Evolutionary conservation across 2,329 filamentous ascomycete species (phyloP), one percentile per base, ranked within the genome.

Genomic region (Hypoxylon sp.): DNA sequence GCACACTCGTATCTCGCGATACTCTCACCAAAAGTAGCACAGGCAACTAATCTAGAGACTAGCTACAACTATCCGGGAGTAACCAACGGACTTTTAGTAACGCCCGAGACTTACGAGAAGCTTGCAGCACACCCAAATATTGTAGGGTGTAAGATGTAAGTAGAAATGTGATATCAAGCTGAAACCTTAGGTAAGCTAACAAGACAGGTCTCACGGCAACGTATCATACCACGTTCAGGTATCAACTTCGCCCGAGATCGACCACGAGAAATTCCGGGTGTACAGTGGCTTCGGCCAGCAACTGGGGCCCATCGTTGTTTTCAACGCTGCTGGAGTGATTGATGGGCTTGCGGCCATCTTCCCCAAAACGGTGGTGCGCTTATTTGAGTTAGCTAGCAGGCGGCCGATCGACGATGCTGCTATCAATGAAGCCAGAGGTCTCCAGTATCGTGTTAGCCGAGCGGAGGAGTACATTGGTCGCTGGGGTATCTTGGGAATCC

Each of bases 271-370:
- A 53, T 91, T 91, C 79, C 83, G 82, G 64, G 85, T 89, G 22
- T 91, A 86, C 81, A 88, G 86, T 20, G 89, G 88, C 2, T 83
- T 91, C 11, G 89, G 89, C 3, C 88, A 90, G 72, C 89, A 91
- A 76, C 82, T 91, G 8, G 84, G 87, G 0, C 87, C 89, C 0
- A 86, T 89, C 14, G 81, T 91, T 1, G 79, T 85, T 33, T 84
- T 91, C 61, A 87, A 88, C 48, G 87, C 86, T 14, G 87, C 85
- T 5, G 89, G 88, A 14, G 87, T 88, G 22, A 90, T 91, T 63
- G 89, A 91, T 65, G 89, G 87, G 14, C 80, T 90, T 20, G 87
- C 88, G 1, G 87, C 85, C 11, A 84, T 89, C 74, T 91, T 87
- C 74, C 89, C 89, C 14, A 86, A 86, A 73, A 85, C 86, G 0